A percentile compares a stretch with the other conserved stretches of the same genome.
Evolutionary conservation across 176 grass and related monocot genomes (phyloP).

Genomic region (Carex littledalei): DNA sequence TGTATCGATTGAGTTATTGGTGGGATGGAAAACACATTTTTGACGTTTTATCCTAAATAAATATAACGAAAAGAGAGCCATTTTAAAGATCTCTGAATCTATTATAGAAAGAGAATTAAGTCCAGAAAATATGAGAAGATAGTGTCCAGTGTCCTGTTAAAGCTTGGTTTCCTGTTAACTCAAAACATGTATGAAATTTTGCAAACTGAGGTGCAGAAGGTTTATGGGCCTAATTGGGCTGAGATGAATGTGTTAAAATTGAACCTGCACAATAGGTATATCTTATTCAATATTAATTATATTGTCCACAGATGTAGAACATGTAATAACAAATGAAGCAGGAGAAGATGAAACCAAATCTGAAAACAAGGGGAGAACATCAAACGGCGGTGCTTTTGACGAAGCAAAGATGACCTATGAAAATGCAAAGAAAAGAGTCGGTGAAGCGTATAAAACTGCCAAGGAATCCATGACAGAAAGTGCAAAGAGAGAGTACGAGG

Average conservation of each 20-base stretch:
- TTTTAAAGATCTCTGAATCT: not conserved
- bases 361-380: not conserved
- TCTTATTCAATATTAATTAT: not conserved
- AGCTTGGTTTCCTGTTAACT: too few relatives aligned
- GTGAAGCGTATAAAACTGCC: slow-evolving; percentile 17
- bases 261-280: not conserved
- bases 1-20: not conserved
- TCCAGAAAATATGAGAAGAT: too few relatives aligned
- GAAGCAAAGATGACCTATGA: slow-evolving; percentile 17
- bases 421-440: slow-evolving; percentile 13
- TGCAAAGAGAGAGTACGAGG: slow-evolving; percentile 11
- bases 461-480: slow-evolving; percentile 22
- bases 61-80: too few relatives aligned
- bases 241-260: not conserved
- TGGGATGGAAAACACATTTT: not conserved
- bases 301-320: not conserved
- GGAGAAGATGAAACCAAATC: not conserved
- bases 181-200: not conserved
- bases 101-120: too few relatives aligned
- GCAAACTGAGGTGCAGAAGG: not conserved
- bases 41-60: not conserved
- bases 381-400: not conserved
- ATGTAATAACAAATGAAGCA: not conserved
- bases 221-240: not conserved
- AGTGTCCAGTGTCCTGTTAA: too few relatives aligned